Percentiles rank a stretch among this genome's conserved stretches.
These are phyloP conservation scores for Globisporangium cylindrosporum DNA, from an alignment of 352 stramenopile genomes.

Conservation along the genomic window DNA sequence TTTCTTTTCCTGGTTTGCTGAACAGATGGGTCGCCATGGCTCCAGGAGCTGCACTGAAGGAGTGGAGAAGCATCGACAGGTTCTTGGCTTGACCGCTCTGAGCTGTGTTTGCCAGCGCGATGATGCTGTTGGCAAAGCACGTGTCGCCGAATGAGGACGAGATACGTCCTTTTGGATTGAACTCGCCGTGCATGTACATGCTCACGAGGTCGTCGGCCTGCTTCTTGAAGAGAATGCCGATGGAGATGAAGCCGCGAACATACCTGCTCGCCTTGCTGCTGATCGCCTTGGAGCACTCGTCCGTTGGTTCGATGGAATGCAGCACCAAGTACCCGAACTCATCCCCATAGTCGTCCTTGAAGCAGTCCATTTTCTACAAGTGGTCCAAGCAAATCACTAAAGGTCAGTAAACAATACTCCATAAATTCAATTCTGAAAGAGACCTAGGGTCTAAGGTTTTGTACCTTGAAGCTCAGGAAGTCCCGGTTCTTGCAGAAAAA, in stretches of 20 bases:
- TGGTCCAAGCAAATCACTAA: not conserved
- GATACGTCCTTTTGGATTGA: constrained; percentile 56
- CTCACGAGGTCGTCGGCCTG: constrained; percentile 54
- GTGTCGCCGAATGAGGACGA: constrained; percentile 47
- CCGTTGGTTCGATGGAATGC: constrained; percentile 58
- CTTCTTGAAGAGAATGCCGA: constrained; percentile 61
- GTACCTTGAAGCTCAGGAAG: constrained; percentile 71
- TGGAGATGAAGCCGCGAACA: constrained; percentile 61
- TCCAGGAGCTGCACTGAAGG: constrained; percentile 6
- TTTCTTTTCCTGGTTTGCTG: constrained; percentile 12
- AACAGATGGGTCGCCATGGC: constrained; percentile 8
- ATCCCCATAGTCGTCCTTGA: constrained; percentile 56
- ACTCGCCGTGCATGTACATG: constrained; percentile 69
- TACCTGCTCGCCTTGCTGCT: constrained; percentile 23
- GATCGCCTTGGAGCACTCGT: constrained; percentile 21
- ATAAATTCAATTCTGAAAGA: not conserved
- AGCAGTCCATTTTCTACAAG: constrained; percentile 56
- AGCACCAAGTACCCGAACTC: constrained; percentile 69
- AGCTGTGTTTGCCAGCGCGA: constrained; percentile 58
- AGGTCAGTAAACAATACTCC: not conserved
- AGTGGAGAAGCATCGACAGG: constrained; percentile 55
- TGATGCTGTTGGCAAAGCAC: constrained; percentile 57
- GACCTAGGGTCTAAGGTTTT: not conserved
- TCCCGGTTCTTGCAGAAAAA: constrained; percentile 65
- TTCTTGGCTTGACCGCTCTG: constrained; percentile 76